Base-by-base conservation (phyloP, 164 flowering plant species). In the Berberis vulgaris region DNA sequence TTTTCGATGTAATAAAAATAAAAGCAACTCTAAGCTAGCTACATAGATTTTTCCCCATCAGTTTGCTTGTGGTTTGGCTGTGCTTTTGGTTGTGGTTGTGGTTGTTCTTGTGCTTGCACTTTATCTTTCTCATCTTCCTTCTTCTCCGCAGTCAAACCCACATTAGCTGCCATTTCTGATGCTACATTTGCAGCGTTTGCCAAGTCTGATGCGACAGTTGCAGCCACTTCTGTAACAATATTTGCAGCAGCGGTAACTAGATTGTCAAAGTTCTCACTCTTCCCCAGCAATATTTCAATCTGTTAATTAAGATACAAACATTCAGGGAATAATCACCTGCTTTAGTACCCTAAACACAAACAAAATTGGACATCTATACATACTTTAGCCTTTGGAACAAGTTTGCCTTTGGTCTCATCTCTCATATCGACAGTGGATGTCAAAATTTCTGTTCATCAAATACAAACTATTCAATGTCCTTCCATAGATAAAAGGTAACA, bases 361-460 rank as follows among this genome's bases (percentile, higher is more conserved):
- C 9, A 4, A 13, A 1, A 13, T 12, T 13, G 58, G 7, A 40
- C 8, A 38, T 5, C 6, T 61, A 5, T n/a, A 2, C 54, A 52
- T 42, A 88, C 94, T 87, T 81, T 87, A 9, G 94, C 91, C 71
- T 89, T 89, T 67, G 83, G 97, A 56, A 86, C 74, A 9, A 81
- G 40, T 13, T 88, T 78, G n/a, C 94, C 91, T 61, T 71, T 80
- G 65, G 68, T 76, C 67, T 86, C 91, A 72, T 89, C 97, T 68
- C 81, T 86, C 83, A 82, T 82, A 70, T 81, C 90, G 49, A 89
- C 82, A 0, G 91, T 83, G 4, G 97, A 87, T 65, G 97, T 89
- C 69, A 72, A 47, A 55, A 89, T 82, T 64, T 82, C 94, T 89
- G 85, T 68, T 65, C 50, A 68, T 52, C 6, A 41, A 41, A 62